Evolutionary conservation across 257 asterid genomes (phyloP).

Genomic region (Coffea eugenioides): DNA sequence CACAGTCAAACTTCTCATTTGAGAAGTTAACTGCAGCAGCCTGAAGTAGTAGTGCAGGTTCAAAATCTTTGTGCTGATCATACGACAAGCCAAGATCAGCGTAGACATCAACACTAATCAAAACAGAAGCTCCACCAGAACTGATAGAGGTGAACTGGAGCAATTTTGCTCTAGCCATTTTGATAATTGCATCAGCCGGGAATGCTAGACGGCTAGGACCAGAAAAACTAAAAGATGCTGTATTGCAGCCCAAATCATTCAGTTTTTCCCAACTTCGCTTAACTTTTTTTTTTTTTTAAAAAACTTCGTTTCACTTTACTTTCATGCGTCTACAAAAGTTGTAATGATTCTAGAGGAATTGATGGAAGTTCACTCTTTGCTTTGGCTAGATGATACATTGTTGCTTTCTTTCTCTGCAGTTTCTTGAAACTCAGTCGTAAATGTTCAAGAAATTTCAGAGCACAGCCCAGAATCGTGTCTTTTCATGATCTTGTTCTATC

Average conservation of each 20-base stretch:
- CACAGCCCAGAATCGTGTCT: too few species aligned
- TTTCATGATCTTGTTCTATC: too few species aligned
- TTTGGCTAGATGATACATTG: not conserved
- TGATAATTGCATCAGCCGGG: constrained; percentile 23
- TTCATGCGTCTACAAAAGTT: constrained; percentile 6
- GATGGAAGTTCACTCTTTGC: not conserved
- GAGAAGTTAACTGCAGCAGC: constrained; percentile 29
- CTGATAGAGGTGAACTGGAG: too few species aligned
- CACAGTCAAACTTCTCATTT: constrained; percentile 28
- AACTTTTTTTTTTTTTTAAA: not conserved
- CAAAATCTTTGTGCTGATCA: constrained; percentile 21
- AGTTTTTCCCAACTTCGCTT: not conserved
- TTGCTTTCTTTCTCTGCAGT: too few species aligned
- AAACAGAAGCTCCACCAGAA: too few species aligned
- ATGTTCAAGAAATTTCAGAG: too few species aligned
- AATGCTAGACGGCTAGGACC: not conserved
- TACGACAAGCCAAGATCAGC: constrained; percentile 11
- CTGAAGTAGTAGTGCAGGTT: constrained; percentile 26
- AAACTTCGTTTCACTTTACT: not conserved
- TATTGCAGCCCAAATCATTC: not conserved
- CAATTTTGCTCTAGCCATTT: constrained; percentile 18
- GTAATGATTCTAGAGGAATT: not conserved
- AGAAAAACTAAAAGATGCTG: not conserved
- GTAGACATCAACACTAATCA: constrained; percentile 3
- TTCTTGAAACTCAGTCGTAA: too few species aligned